Evolutionary conservation across 768 basidiomycete species (phyloP), one percentile per base, ranked within the genome.

Genomic region (Suillus ampliporus): DNA sequence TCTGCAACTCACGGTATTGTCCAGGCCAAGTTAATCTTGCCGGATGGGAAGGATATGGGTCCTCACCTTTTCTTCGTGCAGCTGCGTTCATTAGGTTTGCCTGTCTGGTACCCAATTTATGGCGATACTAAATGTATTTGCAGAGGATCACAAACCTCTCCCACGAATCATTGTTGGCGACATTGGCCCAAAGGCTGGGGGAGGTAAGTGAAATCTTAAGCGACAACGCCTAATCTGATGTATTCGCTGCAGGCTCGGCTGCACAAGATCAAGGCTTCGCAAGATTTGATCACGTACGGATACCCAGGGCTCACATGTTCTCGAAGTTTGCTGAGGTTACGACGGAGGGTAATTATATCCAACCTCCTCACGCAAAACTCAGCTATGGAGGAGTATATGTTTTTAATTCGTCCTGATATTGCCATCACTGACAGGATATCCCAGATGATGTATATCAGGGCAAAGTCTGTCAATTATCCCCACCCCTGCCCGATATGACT

Each of bases 31-130:
- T 78, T 94, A 11, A 84, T 90, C 41, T 77, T 92, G 0, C 86
- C 88, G 0, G 80, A 74, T 1, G 87, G 84, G 19, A 79, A 82
- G 69, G 84, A 87, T 66, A 72, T 85, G 57, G 91, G 91, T 0
- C 90, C 90, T 3, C 90, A 92, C 74, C 76, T 92, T 47, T 93
- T 94, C 75, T 82, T 92, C 61, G 78, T 92, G 6, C 90, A 89
- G 62, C 71, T 93, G 21, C 77, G 92, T 31, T 86, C 86, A 35
- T 63, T 87, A 28, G 84, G 90, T 88, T 69, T 50, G 76, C 64
- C 35, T 23, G 11, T 0, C 2, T 23, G 21, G 3, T 64, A n/a
- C 17, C 15, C 19, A n/a, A 2, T 38, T 34, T 5, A 28, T 44
- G 5, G 4, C 34, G 10, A 50, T 47, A 19, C 21, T 69, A 56